phyloP scores from a whole-genome alignment of 148 eudicot species.

The Salicornia ramosissima region DNA sequence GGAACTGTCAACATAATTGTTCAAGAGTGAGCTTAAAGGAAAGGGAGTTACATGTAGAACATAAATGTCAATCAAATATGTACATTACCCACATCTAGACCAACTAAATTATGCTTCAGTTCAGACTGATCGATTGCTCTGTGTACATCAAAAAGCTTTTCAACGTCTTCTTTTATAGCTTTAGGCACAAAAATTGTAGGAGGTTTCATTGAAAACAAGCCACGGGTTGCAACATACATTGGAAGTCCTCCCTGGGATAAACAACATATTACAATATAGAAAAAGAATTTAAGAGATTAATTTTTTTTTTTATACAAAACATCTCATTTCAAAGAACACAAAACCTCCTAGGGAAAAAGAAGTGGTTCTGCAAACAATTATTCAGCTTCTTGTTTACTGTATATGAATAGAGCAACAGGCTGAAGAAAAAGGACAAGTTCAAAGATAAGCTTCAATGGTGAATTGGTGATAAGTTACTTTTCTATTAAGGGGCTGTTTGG shows the following conservation, averaged over 20 bases:
- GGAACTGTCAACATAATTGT: not conserved
- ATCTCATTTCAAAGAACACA: not conserved
- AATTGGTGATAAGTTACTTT: no score
- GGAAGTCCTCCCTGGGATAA: slow-evolving; percentile 77
- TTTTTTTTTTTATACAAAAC: no score
- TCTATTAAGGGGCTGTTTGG: no score
- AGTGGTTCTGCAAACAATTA: no score
- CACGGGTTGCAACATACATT: slow-evolving; percentile 96
- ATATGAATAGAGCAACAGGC: no score
- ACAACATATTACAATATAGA: not conserved
- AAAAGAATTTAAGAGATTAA: no score
- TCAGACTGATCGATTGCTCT: slow-evolving; percentile 87
- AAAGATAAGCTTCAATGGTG: no score
- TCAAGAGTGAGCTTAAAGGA: not conserved
- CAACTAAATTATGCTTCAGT: slow-evolving; percentile 65
- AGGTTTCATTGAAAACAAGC: slow-evolving; percentile 72
- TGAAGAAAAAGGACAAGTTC: no score
- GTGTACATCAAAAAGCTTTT: slow-evolving; percentile 82
- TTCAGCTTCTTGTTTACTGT: no score
- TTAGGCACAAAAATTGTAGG: slow-evolving; percentile 86
- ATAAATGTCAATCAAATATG: not conserved
- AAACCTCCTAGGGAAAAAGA: not conserved
- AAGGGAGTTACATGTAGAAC: not conserved
- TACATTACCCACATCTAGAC: slow-evolving; percentile 68
- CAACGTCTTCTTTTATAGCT: slow-evolving; percentile 55